Percentiles rank a stretch among this genome's conserved stretches.
Evolutionary conservation across 305 asterid species (phyloP).

Genomic region (Fraxinus xanthoxyloides): DNA sequence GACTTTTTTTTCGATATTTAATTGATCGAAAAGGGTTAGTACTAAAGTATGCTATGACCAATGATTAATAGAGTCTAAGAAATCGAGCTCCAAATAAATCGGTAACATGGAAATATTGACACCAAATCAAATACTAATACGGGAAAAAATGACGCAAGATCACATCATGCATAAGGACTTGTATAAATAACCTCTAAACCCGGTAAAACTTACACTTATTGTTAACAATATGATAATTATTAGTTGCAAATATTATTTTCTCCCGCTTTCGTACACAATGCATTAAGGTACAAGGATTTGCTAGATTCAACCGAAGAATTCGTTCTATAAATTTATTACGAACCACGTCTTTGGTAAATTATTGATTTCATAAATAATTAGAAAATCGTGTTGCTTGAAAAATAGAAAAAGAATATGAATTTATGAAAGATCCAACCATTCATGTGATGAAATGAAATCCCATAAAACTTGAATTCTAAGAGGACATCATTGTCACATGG

Average conservation of each 20-base stretch:
- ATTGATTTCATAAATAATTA: background rate
- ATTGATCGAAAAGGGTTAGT: background rate
- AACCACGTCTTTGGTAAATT: background rate
- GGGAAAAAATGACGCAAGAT: background rate
- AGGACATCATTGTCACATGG: slow-evolving; percentile 43
- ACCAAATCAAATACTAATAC: background rate
- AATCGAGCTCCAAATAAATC: no score
- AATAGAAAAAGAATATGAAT: background rate
- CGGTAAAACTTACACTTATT: background rate
- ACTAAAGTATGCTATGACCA: background rate
- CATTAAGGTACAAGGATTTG: background rate
- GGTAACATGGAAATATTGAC: background rate
- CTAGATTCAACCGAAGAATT: background rate
- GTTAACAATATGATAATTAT: no score
- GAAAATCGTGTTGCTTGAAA: background rate
- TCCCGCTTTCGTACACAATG: background rate
- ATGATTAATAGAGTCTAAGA: background rate
- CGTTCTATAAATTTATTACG: background rate
- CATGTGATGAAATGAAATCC: slow-evolving; percentile 29
- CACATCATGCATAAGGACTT: background rate
- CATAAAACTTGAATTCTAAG: slow-evolving; percentile 22
- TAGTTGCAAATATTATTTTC: background rate
- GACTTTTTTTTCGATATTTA: background rate
- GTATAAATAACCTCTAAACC: background rate
- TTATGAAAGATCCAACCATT: slow-evolving; percentile 1